These are phyloP conservation scores for Zygosaccharomyces gambellarensis DNA, from an alignment of 805 yeast species.

Conservation along the genomic window DNA sequence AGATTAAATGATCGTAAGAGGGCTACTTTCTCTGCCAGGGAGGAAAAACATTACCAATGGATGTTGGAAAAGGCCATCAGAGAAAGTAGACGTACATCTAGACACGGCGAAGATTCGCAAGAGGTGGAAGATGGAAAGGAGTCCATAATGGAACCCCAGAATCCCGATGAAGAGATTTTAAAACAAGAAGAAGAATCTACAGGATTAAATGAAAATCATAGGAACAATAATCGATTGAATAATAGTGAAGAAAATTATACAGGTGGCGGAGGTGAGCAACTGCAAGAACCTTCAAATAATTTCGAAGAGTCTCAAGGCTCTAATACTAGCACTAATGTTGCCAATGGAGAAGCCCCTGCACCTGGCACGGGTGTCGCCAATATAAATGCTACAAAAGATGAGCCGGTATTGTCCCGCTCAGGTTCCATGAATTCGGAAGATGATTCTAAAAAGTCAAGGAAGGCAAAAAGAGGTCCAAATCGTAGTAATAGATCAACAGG, in stretches of 20 bases:
- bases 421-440: conserved; percentile 13
- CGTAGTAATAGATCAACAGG: conserved; percentile 19
- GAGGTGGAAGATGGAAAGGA: conserved; percentile 5
- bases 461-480: conserved; percentile 12
- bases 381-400: neutral
- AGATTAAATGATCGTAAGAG: conserved; percentile 34
- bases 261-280: neutral
- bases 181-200: neutral
- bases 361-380: neutral
- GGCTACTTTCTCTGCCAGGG: conserved; percentile 39
- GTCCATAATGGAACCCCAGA: conserved; percentile 10
- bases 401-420: conserved; percentile 3
- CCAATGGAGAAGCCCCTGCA: neutral
- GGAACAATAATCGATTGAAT: neutral
- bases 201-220: neutral
- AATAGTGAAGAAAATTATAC: neutral
- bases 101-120: conserved; percentile 12
- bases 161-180: neutral
- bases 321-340: neutral
- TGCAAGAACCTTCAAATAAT: neutral
- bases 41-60: conserved; percentile 42
- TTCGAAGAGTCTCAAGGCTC: neutral
- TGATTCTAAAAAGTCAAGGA: conserved; percentile 14
- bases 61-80: conserved; percentile 40
- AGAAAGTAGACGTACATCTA: conserved; percentile 38